phyloP scores from a whole-genome alignment of 2,329 filamentous ascomycete species.

The Fusarium sacchari region DNA sequence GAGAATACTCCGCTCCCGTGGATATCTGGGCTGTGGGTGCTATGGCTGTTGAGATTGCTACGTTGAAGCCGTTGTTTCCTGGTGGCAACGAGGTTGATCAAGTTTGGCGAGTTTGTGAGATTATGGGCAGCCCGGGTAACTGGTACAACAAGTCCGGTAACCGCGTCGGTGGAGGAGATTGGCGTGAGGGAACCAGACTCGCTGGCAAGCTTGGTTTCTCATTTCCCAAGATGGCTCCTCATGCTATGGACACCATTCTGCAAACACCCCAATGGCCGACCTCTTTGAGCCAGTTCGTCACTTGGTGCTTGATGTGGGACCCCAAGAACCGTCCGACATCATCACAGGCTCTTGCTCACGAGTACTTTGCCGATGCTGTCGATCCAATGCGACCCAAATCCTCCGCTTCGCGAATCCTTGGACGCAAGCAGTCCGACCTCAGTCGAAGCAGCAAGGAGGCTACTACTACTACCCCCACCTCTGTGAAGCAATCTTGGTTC shows the following conservation, averaged over 20 bases:
- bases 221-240: constrained; percentile 99
- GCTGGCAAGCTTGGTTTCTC: constrained; percentile 98
- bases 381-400: constrained; percentile 94
- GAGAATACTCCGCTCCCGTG: constrained; percentile 96
- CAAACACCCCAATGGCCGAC: constrained; percentile 91
- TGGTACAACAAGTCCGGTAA: constrained; percentile 94
- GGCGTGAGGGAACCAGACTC: constrained; percentile 92
- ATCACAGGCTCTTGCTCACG: constrained; percentile 91
- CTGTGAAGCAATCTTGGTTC: constrained; percentile 95
- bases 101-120: constrained; percentile 98
- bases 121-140: constrained; percentile 98
- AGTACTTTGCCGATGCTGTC: constrained; percentile 92
- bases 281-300: constrained; percentile 90
- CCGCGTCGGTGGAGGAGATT: constrained; percentile 93
- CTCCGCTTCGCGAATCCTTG: constrained; percentile 82
- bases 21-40: constrained; percentile 99
- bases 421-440: constrained; percentile 89
- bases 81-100: constrained; percentile 99
- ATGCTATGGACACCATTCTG: constrained; percentile 93
- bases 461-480: constrained; percentile 66
- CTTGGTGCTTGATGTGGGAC: constrained; percentile 99
- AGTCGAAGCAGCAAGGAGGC: constrained; percentile 73
- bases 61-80: constrained; percentile 94
- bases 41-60: constrained; percentile 98
- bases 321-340: constrained; percentile 92